phyloP scores from a whole-genome alignment of 768 basidiomycete species.

The Leccinum uliginosum region DNA sequence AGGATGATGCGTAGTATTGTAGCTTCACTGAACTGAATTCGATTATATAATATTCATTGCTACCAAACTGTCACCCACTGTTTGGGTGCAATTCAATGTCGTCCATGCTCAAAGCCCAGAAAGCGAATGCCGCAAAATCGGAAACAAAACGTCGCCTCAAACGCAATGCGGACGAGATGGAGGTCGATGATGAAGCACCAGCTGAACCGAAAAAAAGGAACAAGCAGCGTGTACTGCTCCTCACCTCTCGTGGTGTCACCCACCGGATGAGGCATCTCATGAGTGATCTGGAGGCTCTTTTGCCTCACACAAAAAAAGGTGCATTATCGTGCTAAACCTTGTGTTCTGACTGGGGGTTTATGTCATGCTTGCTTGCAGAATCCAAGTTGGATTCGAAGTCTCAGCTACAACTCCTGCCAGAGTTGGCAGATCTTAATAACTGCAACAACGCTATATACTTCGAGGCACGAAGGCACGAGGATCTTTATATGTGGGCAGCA shows the following conservation, averaged over 20 bases:
- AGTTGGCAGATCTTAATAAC: conserved; percentile 94
- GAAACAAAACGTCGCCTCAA: conserved; percentile 47
- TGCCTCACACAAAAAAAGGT: conserved; percentile 99
- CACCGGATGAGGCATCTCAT: conserved; percentile 97
- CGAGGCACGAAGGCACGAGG: conserved; percentile 92
- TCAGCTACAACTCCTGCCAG: conserved; percentile 86
- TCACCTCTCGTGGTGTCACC: conserved; percentile 91
- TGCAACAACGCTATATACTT: conserved; percentile 98
- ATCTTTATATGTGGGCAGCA: conserved; percentile 93
- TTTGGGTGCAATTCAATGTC: conserved; percentile 42
- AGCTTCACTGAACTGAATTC: neutral
- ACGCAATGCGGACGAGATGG: conserved; percentile 60
- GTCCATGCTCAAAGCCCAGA: conserved; percentile 59
- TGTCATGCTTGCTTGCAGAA: conserved; percentile 45
- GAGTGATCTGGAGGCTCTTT: conserved; percentile 84
- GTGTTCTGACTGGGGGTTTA: neutral
- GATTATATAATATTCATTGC: conserved; percentile 24
- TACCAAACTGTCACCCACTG: neutral
- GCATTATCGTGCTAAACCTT: conserved; percentile 25
- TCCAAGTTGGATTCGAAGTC: conserved; percentile 97
- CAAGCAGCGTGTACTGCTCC: conserved; percentile 91
- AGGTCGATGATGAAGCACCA: conserved; percentile 47
- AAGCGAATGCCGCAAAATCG: conserved; percentile 49
- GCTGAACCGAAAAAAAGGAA: conserved; percentile 61
- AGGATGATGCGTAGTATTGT: neutral